Evolutionary conservation across 2,329 filamentous ascomycete species (phyloP).

Genomic region (Penicillium sp.): DNA sequence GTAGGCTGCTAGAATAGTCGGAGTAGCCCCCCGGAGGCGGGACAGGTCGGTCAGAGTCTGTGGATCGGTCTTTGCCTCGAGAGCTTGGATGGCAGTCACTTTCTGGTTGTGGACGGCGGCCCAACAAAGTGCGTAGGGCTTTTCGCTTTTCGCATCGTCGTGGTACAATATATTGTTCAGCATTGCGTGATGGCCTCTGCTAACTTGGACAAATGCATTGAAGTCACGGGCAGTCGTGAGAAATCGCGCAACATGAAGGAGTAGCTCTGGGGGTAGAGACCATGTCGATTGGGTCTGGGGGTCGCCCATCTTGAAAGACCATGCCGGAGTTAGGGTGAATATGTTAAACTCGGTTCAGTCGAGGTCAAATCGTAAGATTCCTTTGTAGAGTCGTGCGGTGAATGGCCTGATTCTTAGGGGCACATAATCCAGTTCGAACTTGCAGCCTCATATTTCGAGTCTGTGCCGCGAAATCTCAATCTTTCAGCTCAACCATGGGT

Average conservation of each 20-base stretch:
- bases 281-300: not conserved
- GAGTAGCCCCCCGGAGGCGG: conserved; percentile 17
- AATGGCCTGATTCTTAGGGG: not conserved
- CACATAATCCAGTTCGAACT: not conserved
- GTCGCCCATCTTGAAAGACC: not conserved
- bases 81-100: conserved; percentile 11
- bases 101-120: conserved; percentile 16
- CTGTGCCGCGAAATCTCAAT: not conserved
- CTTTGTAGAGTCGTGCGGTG: not conserved
- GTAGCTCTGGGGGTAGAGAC: conserved; percentile 16
- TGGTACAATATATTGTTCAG: conserved; percentile 22
- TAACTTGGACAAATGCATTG: conserved; percentile 17
- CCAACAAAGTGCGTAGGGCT: conserved; percentile 20
- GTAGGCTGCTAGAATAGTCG: conserved; percentile 21
- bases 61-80: conserved; percentile 20
- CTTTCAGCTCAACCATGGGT: too few species aligned
- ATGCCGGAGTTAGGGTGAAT: not conserved
- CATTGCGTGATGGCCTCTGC: conserved; percentile 12
- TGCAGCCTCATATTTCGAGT: not conserved
- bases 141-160: conserved; percentile 9
- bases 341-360: not conserved
- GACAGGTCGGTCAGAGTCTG: conserved; percentile 11
- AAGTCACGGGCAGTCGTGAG: conserved; percentile 6
- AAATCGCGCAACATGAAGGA: conserved; percentile 17
- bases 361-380: not conserved